These are phyloP conservation scores for Myrmaecium sp. DNA, from an alignment of 2,329 filamentous ascomycete species.

Conservation along the genomic window DNA sequence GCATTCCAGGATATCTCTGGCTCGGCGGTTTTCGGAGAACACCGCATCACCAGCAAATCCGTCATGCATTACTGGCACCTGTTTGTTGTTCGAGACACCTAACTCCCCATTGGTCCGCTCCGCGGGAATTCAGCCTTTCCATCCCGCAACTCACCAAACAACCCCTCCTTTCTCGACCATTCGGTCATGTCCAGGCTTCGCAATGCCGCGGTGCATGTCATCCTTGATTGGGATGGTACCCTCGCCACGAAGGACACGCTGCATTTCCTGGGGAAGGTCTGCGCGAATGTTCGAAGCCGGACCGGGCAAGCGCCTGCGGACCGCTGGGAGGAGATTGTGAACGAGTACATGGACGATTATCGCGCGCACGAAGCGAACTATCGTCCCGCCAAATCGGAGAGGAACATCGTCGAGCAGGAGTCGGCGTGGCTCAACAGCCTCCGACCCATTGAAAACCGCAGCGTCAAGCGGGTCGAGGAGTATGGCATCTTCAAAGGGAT, in stretches of 20 bases:
- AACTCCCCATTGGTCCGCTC: no score
- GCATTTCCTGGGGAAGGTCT: constrained; percentile 22
- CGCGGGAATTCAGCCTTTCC: no score
- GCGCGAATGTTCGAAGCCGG: not conserved
- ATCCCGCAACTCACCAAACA: no score
- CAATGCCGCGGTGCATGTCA: no score
- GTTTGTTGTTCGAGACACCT: no score
- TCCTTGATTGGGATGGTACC: constrained; percentile 33
- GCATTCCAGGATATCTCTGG: no score
- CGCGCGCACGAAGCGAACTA: constrained; percentile 14
- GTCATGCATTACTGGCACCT: no score
- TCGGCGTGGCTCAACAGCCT: constrained; percentile 20
- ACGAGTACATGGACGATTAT: constrained; percentile 26
- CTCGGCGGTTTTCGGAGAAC: no score
- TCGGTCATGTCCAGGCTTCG: no score
- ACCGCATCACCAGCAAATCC: no score
- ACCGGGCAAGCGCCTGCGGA: constrained; percentile 2
- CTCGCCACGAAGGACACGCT: constrained; percentile 29
- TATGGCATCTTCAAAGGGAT: constrained; percentile 24
- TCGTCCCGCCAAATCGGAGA: constrained; percentile 10
- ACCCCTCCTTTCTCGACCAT: no score
- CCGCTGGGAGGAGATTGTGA: constrained; percentile 22
- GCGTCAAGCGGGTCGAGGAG: constrained; percentile 22
- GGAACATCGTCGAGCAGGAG: constrained; percentile 19
- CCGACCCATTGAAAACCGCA: constrained; percentile 21